phyloP scores from a whole-genome alignment of 2,329 filamentous ascomycete genomes.

The Venturia asperata region DNA sequence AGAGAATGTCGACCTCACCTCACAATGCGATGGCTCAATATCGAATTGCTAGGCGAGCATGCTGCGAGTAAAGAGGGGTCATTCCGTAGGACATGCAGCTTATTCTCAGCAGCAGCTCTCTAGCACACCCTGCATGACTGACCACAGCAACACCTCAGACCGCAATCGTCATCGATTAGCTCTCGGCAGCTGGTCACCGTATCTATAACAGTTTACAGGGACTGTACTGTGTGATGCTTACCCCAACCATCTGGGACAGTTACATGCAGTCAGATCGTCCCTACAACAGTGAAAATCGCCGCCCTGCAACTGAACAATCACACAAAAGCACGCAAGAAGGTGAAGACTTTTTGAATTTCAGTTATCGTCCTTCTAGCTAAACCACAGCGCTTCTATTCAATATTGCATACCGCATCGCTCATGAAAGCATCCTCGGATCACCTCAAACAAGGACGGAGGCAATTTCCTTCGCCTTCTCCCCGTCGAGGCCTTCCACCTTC shows the following conservation, averaged over 20 bases:
- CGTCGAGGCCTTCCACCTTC: conserved; percentile 25
- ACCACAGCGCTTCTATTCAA: background rate
- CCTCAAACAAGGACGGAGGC: conserved; percentile 14
- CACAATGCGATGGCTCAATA: background rate
- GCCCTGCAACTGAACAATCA: background rate
- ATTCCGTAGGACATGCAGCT: background rate
- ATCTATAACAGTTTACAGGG: background rate
- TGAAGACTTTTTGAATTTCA: background rate
- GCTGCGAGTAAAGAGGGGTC: background rate
- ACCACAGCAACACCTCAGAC: background rate
- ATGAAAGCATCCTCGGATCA: background rate
- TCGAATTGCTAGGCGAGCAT: background rate
- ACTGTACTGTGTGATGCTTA: background rate
- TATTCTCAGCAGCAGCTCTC: too few species aligned
- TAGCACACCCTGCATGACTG: background rate
- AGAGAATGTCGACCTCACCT: background rate
- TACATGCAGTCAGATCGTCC: background rate
- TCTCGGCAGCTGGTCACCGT: background rate
- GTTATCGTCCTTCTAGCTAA: background rate
- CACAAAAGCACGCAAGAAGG: background rate
- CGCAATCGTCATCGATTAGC: background rate
- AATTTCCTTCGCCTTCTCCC: conserved; percentile 17
- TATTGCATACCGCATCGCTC: background rate
- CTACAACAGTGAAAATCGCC: background rate
- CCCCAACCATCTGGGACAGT: background rate